phyloP scores from a whole-genome alignment of 2,329 filamentous ascomycete species.

The Nemania diffusa region DNA sequence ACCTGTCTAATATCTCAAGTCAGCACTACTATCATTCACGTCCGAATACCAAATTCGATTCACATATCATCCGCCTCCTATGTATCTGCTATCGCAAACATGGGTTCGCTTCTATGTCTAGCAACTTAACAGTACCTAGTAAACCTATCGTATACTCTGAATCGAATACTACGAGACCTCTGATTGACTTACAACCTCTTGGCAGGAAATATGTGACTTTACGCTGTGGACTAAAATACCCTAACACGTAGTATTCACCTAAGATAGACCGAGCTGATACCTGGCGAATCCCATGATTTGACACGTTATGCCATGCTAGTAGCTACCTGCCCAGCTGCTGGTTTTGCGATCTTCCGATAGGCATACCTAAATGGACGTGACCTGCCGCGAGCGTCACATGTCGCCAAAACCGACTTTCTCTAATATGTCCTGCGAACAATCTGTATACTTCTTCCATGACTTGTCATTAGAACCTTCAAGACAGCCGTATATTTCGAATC shows the following conservation, averaged over 20 bases:
- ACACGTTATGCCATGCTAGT: no score
- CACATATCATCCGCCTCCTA: conserved; percentile 1
- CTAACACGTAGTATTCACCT: no score
- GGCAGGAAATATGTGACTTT: no score
- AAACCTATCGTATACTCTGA: not conserved
- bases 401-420: not conserved
- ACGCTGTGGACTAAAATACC: no score
- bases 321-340: not conserved
- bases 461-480: not conserved
- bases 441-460: not conserved
- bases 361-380: not conserved
- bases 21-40: conserved; percentile 39
- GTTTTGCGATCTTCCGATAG: not conserved
- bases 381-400: not conserved
- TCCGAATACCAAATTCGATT: conserved; percentile 30
- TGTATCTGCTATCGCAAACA: not conserved
- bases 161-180: no score
- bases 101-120: not conserved
- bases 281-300: no score
- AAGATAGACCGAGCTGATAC: no score
- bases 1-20: conserved; percentile 37
- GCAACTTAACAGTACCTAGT: not conserved
- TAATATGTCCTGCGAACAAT: not conserved
- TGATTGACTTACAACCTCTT: no score
- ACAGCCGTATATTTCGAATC: not conserved